Conservation (phyloP, 2,329 filamentous ascomycete species). For the Venturiaceae sp. region DNA sequence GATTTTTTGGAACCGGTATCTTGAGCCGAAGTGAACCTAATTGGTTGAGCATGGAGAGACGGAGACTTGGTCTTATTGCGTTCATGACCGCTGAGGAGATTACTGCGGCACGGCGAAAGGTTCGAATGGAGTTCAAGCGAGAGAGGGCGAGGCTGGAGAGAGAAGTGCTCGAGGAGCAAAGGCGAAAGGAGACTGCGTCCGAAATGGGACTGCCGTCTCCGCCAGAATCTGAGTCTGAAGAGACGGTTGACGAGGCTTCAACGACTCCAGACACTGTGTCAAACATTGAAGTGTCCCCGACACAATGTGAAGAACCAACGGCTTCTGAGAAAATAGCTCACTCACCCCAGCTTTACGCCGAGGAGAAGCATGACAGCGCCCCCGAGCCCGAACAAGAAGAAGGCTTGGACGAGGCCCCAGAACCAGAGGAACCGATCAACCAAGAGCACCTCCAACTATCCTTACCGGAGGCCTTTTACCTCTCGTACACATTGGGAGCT, state of each 20-base stretch:
- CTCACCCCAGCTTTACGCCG: not conserved
- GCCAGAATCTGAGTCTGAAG: conserved; percentile 17
- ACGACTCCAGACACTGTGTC: not conserved
- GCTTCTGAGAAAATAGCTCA: not conserved
- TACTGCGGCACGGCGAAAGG: conserved; percentile 66
- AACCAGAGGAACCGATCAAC: conserved; percentile 24
- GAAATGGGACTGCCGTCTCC: conserved; percentile 13
- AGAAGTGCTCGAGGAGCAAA: conserved; percentile 68
- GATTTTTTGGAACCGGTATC: conserved; percentile 92
- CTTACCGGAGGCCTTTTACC: conserved; percentile 84
- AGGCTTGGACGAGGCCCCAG: not conserved
- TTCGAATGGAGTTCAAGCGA: conserved; percentile 77
- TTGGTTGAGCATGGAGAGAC: conserved; percentile 79
- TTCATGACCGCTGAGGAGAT: conserved; percentile 70
- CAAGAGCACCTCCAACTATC: conserved; percentile 88
- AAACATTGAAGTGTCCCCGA: not conserved
- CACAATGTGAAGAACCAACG: not conserved
- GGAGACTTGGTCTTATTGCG: conserved; percentile 54
- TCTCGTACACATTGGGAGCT: conserved; percentile 69
- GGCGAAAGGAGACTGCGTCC: conserved; percentile 42
- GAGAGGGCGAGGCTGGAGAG: conserved; percentile 83
- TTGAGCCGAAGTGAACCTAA: conserved; percentile 90
- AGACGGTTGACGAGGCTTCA: conserved; percentile 9
- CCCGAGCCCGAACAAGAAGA: not conserved
- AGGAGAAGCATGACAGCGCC: not conserved